Base-by-base conservation (phyloP, 2,329 filamentous ascomycete genomes). In the Mariannaea sp. region DNA sequence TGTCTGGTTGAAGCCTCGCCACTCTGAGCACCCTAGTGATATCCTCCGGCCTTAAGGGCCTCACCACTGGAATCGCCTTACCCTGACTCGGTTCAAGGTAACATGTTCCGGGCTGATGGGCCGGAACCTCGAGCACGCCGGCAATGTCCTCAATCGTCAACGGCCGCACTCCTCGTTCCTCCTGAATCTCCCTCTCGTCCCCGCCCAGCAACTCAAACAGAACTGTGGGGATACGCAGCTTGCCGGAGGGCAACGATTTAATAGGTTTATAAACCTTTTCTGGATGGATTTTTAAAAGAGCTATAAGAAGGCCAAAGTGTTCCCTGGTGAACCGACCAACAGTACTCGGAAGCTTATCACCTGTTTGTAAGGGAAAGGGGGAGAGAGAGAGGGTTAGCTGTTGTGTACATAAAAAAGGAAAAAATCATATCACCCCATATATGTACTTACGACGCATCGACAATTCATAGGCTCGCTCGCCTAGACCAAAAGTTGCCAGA, bases 281-380 rank as follows among this genome's bases (percentile, higher is more conserved):
- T 19, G 35, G 35, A 12, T 39, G 35, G 35, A 24, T 19, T n/a
- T 39, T 39, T 12, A 39, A 10, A 19, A 39, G 35, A 19, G 35
- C 35, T 20, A 39, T 39, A 19, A 39, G 35, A 17, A 39, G 35
- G 35, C 14, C 35, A 39, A 39, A 39, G 35, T 39, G 35, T 39
- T 39, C 35, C 35, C 35, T 39, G 35, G 35, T 39, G 12, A 39
- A 39, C 4, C 35, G 35, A n/a, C 35, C 35, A 22, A 39, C 35
- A 17, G 35, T 39, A 17, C 35, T 39, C 4, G 35, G 35, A n/a
- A 39, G 35, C 17, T 39, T 39, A 19, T 39, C 35, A 12, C 35
- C 35, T 39, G 35, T 39, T n/a, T n/a, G n/a, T n/a, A n/a, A n/a
- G n/a, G n/a, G n/a, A n/a, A n/a, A n/a, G n/a, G n/a, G n/a, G n/a